Percentiles rank a stretch among this genome's conserved stretches.
Evolutionary conservation across 192 early-diverging fungal genomes (phyloP).

Genomic region (Gonapodya prolifera): DNA sequence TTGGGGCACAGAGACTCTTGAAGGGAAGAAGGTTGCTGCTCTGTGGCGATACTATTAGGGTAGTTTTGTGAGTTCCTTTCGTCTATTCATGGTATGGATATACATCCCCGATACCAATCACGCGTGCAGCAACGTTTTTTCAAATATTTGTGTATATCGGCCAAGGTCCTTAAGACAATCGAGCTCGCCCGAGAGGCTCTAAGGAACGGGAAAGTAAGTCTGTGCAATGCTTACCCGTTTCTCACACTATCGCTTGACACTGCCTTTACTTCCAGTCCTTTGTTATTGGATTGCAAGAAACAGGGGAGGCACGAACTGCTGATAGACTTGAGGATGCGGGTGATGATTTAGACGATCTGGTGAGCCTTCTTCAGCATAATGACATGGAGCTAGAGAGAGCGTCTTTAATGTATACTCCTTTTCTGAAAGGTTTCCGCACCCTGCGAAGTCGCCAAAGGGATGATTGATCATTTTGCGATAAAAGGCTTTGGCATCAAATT

Average conservation of each 20-base stretch:
- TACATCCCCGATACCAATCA: background rate
- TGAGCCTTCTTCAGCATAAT: background rate
- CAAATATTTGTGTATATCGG: background rate
- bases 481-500: background rate
- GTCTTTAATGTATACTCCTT: background rate
- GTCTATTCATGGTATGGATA: background rate
- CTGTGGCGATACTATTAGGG: background rate
- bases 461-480: background rate
- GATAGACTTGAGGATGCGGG: background rate
- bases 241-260: too few relatives aligned
- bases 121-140: background rate
- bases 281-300: background rate
- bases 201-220: background rate
- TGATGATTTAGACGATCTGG: constrained; percentile 2
- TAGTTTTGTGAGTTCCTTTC: background rate
- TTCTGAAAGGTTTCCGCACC: background rate
- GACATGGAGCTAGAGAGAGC: too few relatives aligned
- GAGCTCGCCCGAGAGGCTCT: background rate
- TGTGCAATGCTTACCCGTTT: too few relatives aligned
- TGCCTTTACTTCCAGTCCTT: background rate
- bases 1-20: background rate
- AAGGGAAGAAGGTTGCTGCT: background rate
- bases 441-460: background rate
- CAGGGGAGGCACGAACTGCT: background rate
- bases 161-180: background rate